Evolutionary conservation across 805 yeast species (phyloP).

Genomic region (Alloascoidea africana): DNA sequence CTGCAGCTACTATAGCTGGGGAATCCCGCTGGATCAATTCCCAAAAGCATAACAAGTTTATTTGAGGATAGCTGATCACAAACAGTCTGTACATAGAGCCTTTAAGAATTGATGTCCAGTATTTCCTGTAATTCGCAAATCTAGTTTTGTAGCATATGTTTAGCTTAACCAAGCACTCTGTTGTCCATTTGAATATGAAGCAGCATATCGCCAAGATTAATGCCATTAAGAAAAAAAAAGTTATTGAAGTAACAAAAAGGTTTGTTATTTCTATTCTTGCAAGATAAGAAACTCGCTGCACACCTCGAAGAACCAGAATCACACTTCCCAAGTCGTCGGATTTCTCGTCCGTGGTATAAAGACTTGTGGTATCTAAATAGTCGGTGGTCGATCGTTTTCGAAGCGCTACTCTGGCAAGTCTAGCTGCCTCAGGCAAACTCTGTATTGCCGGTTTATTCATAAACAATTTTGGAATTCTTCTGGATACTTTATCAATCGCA

Average conservation of each 20-base stretch:
- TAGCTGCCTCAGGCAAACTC: background rate
- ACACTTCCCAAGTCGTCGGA: conserved; percentile 41
- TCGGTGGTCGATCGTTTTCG: conserved; percentile 2
- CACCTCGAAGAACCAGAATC: conserved; percentile 76
- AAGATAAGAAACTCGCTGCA: conserved; percentile 77
- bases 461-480: background rate
- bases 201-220: conserved; percentile 42
- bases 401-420: conserved; percentile 5
- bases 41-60: conserved; percentile 74
- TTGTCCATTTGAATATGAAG: conserved; percentile 50
- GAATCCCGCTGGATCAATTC: conserved; percentile 77
- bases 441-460: background rate
- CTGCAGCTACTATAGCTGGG: conserved; percentile 68
- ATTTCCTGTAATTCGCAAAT: conserved; percentile 61
- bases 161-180: conserved; percentile 46
- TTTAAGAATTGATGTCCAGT: conserved; percentile 75
- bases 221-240: conserved; percentile 66
- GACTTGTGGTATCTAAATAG: conserved; percentile 16
- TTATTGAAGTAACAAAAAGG: conserved; percentile 74
- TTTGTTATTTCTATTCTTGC: conserved; percentile 80
- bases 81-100: conserved; percentile 80
- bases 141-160: conserved; percentile 44
- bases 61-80: conserved; percentile 76
- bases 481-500: background rate
- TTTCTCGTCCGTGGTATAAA: conserved; percentile 64